Base-by-base conservation (phyloP, 768 basidiomycete genomes). In the Termitomyces sp. region DNA sequence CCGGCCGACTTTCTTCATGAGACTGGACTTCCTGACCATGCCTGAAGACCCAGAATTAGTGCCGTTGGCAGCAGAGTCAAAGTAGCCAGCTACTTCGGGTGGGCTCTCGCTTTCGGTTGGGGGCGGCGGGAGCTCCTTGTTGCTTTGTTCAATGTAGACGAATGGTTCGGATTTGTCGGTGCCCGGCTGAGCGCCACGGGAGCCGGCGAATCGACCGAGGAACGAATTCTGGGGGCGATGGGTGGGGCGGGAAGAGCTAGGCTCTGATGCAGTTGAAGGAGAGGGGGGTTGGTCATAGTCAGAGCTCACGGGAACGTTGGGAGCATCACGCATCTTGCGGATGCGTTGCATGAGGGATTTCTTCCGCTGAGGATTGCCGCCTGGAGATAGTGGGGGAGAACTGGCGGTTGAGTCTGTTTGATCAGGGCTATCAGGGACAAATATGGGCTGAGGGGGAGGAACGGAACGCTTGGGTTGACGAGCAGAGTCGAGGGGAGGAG, bases 321-420 rank as follows among this genome's bases (percentile, higher is more conserved):
- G 91, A 9, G 86, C 75, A 65, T 93, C 91, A 35, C 91, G 85
- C 90, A 93, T 92, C 72, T 85, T 90, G 57, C 89, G 85, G 67
- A 95, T 89, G 54, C 92, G 88, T 45, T 93, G 88, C 82, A 94
- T 93, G 61, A 95, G 74, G 14, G 89, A 92, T 71, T 85, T 92
- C 62, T 82, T 83, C 29, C 92, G 87, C 69, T 87, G 89, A 9
- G 87, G 82, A 37, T 74, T 73, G 32, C 70, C 76, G 34, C 71
- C 76, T n/a, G 78, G 74, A 17, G 77, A 73, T 23, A 74, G 68
- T 21, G 79, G 77, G 7, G 82, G 77, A 6, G 76, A 66, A 9
- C 69, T 61, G 10, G 35, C 35, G 1, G 66, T 56, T 56, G 78
- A 58, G 50, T 78, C 69, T 57, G 73, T 65, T 56, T 71, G 65